Evolutionary conservation across 2,329 filamentous ascomycete genomes (phyloP).

Genomic region (Fonsecaea monophora): DNA sequence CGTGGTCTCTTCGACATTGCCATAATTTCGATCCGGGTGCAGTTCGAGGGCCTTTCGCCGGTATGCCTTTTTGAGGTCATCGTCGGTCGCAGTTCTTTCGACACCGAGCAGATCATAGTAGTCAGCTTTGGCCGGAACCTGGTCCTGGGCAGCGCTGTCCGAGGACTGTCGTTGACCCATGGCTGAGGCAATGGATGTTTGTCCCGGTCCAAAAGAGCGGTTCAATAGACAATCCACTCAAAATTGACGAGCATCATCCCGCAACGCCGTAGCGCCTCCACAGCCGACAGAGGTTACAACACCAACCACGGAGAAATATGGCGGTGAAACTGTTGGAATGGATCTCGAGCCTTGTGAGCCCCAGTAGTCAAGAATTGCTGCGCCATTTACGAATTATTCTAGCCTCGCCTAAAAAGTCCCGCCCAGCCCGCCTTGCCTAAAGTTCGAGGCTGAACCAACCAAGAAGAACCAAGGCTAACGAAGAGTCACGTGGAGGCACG

Average conservation of each 20-base stretch:
- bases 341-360: slow-evolving; percentile 1
- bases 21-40: slow-evolving; percentile 92
- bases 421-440: background rate
- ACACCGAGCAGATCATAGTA: slow-evolving; percentile 81
- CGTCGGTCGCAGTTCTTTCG: slow-evolving; percentile 74
- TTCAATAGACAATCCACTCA: slow-evolving; percentile 1
- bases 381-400: background rate
- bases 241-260: background rate
- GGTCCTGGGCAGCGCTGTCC: slow-evolving; percentile 35
- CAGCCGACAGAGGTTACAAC: background rate
- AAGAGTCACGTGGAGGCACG: background rate
- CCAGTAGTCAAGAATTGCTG: background rate
- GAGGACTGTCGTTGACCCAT: slow-evolving; percentile 57
- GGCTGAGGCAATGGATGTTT: background rate
- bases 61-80: slow-evolving; percentile 97
- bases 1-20: slow-evolving; percentile 83
- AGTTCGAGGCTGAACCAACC: background rate
- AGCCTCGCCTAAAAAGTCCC: background rate
- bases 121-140: slow-evolving; percentile 45
- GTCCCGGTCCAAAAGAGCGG: background rate
- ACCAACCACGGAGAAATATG: background rate
- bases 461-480: too few relatives aligned
- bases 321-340: slow-evolving; percentile 5
- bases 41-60: slow-evolving; percentile 87
- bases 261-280: background rate